These are phyloP conservation scores for Cercospora sp. DNA, from an alignment of 2,329 filamentous ascomycete species.

Conservation along the genomic window DNA sequence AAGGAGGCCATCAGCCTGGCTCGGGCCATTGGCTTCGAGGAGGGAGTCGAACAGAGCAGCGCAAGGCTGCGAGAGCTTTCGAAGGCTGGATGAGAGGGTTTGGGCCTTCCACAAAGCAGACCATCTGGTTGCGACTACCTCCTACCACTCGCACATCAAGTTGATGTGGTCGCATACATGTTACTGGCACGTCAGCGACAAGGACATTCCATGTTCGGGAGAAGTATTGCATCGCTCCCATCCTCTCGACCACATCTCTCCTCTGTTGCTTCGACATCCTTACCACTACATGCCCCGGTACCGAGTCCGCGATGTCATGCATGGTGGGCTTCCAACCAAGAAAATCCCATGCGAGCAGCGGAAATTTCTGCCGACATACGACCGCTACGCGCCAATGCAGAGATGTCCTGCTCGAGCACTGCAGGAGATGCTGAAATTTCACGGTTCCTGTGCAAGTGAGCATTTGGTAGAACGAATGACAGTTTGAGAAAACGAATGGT, in stretches of 20 bases:
- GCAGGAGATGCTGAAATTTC: not conserved
- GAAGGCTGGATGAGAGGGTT: constrained; percentile 15
- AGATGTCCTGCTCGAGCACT: not conserved
- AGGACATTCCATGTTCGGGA: not conserved
- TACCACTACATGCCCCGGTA: not conserved
- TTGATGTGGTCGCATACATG: not conserved
- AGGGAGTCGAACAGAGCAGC: constrained; percentile 47
- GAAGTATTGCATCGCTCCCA: not conserved
- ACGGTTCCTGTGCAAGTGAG: not conserved
- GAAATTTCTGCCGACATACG: not conserved
- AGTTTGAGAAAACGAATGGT: not conserved
- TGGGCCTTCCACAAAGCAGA: not conserved
- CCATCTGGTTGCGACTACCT: not conserved
- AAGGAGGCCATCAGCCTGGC: constrained; percentile 64
- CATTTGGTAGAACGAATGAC: not conserved
- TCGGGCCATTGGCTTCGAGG: constrained; percentile 49
- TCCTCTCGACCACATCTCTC: not conserved
- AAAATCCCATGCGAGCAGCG: not conserved
- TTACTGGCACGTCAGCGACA: not conserved
- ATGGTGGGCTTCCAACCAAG: not conserved
- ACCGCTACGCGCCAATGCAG: not conserved
- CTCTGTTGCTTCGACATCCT: not conserved
- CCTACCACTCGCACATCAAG: not conserved
- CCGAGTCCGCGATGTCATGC: not conserved
- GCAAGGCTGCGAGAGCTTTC: constrained; percentile 43